Evolutionary conservation across 164 flowering plant species (phyloP), one percentile per base, ranked within the genome.

Genomic region (Nymphaea thermarum): DNA sequence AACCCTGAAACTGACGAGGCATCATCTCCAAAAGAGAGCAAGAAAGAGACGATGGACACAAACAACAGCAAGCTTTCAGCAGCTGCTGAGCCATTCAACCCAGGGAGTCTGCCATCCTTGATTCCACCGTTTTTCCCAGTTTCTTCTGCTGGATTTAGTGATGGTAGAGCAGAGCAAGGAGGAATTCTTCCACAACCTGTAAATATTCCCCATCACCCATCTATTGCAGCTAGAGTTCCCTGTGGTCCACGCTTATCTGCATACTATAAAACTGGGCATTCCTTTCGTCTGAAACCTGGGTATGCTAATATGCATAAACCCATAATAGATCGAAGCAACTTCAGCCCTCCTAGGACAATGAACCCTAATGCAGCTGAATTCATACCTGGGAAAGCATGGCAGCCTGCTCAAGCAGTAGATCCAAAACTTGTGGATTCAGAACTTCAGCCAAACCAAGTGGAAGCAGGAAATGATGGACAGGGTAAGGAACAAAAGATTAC

Each of bases 351-450:
- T 57, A 85, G 73, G 74, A 73, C 71, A 60, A 90, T 93, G 96
- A 90, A 90, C 43, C 98, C 96, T 6, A 78, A 86, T 76, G 98
- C 96, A 43, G 91, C 91, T 0, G 96, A 88, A 67, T 90, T 82
- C 63, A 83, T 87, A 51, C 97, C 98, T 2, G 75, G 77, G 63
- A 82, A 71, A 68, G 81, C 81, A 60, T 79, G 82, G 79, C 81
- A 73, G 73, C 69, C 71, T 2, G 57, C 14, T 51, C 57, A 51
- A 51, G 57, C 57, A 5, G 57, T 10, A 3, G 15, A 51, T 15
- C 2, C 14, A 15, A 51, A 51, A 51, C 57, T 8, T 15, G 4
- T 15, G 14, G 57, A 51, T 15, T 8, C 14, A 8, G 57, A 51
- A 51, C 57, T 5, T 15, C 57, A 51, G 14, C 14, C 14, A 51